These are phyloP conservation scores for Ehretia macrophylla DNA, from an alignment of 257 asterid species.

Conservation along the genomic window DNA sequence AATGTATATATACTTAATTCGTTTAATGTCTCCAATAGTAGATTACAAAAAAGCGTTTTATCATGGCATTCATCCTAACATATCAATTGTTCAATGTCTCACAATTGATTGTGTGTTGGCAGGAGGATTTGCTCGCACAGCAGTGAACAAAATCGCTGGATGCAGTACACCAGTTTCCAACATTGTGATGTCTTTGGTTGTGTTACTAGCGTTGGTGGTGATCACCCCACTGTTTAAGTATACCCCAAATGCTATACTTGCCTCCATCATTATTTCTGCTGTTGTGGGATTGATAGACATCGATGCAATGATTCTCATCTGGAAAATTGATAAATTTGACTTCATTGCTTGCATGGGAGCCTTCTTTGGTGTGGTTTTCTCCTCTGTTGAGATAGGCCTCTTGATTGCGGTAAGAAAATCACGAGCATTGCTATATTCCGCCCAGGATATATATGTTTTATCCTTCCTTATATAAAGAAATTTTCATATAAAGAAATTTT, in stretches of 20 bases:
- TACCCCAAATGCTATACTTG: constrained; percentile 36
- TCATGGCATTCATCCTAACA: too few relatives aligned
- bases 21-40: too few relatives aligned
- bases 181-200: constrained; percentile 44
- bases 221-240: constrained; percentile 32
- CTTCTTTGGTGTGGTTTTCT: constrained; percentile 38
- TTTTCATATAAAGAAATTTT: too few relatives aligned
- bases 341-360: constrained; percentile 42
- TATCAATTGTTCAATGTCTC: too few relatives aligned
- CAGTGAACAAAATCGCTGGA: constrained; percentile 73
- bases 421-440: too few relatives aligned
- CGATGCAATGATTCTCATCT: constrained; percentile 25
- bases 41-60: too few relatives aligned
- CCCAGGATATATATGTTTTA: too few relatives aligned
- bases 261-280: constrained; percentile 38
- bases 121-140: constrained; percentile 77
- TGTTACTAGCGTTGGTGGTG: constrained; percentile 27
- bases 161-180: constrained; percentile 67
- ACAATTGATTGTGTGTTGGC: not conserved
- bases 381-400: constrained; percentile 40
- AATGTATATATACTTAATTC: too few relatives aligned
- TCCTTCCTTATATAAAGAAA: too few relatives aligned
- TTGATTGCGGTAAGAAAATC: constrained; percentile 29
- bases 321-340: constrained; percentile 40
- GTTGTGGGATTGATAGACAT: constrained; percentile 39